A percentile compares a stretch with the other conserved stretches of the same genome.
These are phyloP conservation scores for Exophiala mesophila DNA, from an alignment of 2,329 filamentous ascomycete species.

Conservation along the genomic window DNA sequence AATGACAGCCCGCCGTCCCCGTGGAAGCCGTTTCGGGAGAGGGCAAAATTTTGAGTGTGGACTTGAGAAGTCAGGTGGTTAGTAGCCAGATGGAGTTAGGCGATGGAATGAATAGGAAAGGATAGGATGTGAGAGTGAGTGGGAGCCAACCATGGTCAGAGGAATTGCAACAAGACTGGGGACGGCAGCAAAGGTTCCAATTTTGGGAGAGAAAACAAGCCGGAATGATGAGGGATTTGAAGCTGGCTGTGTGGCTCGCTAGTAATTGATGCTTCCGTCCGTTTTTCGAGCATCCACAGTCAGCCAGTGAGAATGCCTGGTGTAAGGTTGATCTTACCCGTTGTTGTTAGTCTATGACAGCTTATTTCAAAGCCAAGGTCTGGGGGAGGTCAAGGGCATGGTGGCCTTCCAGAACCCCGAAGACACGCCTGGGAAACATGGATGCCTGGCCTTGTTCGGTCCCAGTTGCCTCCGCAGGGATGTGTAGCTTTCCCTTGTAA, in stretches of 20 bases:
- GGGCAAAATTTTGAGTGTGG: not conserved
- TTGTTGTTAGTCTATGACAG: no score
- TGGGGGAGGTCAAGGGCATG: no score
- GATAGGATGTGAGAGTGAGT: conserved; percentile 9
- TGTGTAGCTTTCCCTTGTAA: no score
- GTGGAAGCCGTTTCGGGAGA: conserved; percentile 3
- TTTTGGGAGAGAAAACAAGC: conserved; percentile 1
- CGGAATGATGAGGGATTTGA: conserved; percentile 20
- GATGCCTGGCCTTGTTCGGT: not conserved
- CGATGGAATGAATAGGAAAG: conserved; percentile 8
- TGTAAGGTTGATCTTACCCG: no score
- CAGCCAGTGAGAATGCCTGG: not conserved
- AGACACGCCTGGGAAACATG: not conserved
- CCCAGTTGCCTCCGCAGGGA: no score
- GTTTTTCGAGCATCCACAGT: not conserved
- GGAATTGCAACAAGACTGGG: not conserved
- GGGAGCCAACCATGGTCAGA: conserved; percentile 14
- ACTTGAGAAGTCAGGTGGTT: conserved; percentile 17
- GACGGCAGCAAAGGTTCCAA: no score
- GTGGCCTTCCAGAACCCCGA: not conserved
- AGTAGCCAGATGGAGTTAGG: conserved; percentile 15
- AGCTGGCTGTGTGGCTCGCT: not conserved
- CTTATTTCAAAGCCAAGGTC: no score
- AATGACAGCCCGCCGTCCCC: conserved; percentile 3
- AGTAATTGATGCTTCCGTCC: not conserved